phyloP scores from a whole-genome alignment of 2,329 filamentous ascomycete species.

The Xylariaceae sp. region DNA sequence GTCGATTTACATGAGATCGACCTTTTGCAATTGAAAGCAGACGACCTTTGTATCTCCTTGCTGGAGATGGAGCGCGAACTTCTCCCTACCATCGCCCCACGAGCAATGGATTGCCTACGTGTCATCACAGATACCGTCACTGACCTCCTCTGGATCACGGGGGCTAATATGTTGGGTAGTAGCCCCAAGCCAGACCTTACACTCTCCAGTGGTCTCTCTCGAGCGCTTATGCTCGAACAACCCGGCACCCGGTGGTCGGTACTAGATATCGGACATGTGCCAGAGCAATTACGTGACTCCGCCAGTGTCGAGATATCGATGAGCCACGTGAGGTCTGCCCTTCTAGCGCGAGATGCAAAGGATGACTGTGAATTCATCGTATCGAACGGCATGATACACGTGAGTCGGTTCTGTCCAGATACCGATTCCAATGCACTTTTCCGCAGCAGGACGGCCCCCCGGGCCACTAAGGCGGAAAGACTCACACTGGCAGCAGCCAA shows the following conservation, averaged over 20 bases:
- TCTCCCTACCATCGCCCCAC: conserved; percentile 3
- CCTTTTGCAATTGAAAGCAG: too few species aligned
- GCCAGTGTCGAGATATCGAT: background rate
- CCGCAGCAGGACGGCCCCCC: background rate
- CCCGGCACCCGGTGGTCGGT: conserved; percentile 8
- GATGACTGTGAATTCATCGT: conserved; percentile 12
- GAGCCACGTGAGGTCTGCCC: background rate
- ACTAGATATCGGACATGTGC: conserved; percentile 9
- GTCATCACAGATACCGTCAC: conserved; percentile 4
- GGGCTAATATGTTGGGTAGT: conserved; percentile 10
- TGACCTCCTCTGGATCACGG: conserved; percentile 14
- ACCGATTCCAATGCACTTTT: conserved; percentile 16
- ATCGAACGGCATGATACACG: conserved; percentile 1
- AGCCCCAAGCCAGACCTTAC: conserved; percentile 12
- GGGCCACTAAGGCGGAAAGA: background rate
- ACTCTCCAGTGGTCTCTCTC: conserved; percentile 13
- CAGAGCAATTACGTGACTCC: background rate
- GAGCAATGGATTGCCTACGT: conserved; percentile 7
- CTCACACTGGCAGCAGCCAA: conserved; percentile 2
- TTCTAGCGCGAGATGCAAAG: background rate
- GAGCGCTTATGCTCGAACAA: conserved; percentile 20
- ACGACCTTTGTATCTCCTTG: conserved; percentile 5
- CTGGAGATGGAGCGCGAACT: conserved; percentile 14
- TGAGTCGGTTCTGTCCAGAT: conserved; percentile 23
- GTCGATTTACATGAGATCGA: too few species aligned